Conservation (phyloP, 78 protist species). For the Thecamonas trahens region DNA sequence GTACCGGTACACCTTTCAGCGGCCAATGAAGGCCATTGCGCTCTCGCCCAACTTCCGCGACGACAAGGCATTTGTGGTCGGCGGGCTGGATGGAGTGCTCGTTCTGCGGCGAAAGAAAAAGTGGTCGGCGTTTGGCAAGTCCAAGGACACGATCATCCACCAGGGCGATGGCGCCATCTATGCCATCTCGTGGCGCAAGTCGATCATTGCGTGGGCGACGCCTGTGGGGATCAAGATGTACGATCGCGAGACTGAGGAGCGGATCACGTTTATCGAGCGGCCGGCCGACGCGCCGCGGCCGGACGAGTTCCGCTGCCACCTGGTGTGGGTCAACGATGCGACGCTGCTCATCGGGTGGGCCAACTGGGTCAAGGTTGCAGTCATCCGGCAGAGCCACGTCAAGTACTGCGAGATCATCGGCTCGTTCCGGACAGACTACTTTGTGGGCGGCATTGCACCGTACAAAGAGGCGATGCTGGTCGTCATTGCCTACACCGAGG, state of each 20-base stretch:
- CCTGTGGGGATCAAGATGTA: slow-evolving; percentile 77
- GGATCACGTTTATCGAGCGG: slow-evolving; percentile 65
- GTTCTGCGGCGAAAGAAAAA: slow-evolving; percentile 36
- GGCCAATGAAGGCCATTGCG: neutral
- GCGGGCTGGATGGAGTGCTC: slow-evolving; percentile 79
- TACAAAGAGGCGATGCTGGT: slow-evolving; percentile 49
- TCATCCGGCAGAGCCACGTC: neutral
- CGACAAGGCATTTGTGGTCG: slow-evolving; percentile 36
- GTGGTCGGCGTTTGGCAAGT: slow-evolving; percentile 6
- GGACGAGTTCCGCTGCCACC: slow-evolving; percentile 41
- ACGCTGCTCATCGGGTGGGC: slow-evolving; percentile 86
- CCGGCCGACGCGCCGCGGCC: slow-evolving; percentile 16
- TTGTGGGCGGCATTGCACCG: slow-evolving; percentile 74
- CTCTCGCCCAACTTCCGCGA: neutral
- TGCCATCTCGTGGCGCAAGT: slow-evolving; percentile 66
- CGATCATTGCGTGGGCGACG: slow-evolving; percentile 85
- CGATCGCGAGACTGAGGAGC: slow-evolving; percentile 43
- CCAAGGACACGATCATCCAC: slow-evolving; percentile 55
- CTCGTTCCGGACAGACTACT: slow-evolving; percentile 56
- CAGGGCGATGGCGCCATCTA: slow-evolving; percentile 67
- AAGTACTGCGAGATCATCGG: slow-evolving; percentile 12
- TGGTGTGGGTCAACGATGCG: slow-evolving; percentile 66
- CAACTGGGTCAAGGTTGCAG: slow-evolving; percentile 41
- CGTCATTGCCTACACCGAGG: slow-evolving; percentile 35
- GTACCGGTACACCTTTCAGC: neutral